Percentiles rank a stretch among this genome's conserved stretches.
Conservation (phyloP, 495 filamentous ascomycete genomes). For the Podospora anserina region DNA sequence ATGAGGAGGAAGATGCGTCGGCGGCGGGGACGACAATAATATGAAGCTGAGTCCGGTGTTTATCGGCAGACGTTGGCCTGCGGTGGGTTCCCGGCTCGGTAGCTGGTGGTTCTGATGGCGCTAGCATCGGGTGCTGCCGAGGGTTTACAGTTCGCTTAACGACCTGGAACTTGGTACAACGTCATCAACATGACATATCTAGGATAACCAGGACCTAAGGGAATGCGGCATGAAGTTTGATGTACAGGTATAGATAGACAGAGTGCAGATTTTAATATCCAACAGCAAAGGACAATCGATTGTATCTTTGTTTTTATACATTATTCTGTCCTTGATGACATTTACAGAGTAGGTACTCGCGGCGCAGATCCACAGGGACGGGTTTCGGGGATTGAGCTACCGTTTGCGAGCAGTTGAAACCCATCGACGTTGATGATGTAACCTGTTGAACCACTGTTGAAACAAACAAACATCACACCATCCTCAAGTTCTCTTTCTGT, state of each 20-base stretch:
- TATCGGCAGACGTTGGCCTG: not conserved
- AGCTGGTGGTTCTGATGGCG: not conserved
- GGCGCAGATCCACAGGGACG: not conserved
- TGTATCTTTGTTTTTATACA: no score
- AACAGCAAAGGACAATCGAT: no score
- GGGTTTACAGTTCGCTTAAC: not conserved
- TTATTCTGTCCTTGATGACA: no score
- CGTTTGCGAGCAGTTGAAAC: not conserved
- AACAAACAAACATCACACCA: not conserved
- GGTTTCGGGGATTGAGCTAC: not conserved
- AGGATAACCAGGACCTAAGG: no score
- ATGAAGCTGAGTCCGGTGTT: conserved; percentile 26
- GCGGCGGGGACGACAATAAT: conserved; percentile 34
- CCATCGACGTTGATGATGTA: not conserved
- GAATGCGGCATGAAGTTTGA: no score
- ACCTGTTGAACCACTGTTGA: not conserved
- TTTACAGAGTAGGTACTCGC: no score
- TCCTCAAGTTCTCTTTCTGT: not conserved
- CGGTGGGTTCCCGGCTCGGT: not conserved
- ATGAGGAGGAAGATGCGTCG: conserved; percentile 51
- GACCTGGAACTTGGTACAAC: not conserved
- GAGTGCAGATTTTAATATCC: no score
- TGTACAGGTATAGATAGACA: no score
- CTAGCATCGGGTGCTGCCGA: not conserved
- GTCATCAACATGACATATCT: not conserved